A percentile compares a stretch with the other conserved stretches of the same genome.
Evolutionary conservation across 2,329 filamentous ascomycete species (phyloP).

Genomic region (Acrocalymma vagum): DNA sequence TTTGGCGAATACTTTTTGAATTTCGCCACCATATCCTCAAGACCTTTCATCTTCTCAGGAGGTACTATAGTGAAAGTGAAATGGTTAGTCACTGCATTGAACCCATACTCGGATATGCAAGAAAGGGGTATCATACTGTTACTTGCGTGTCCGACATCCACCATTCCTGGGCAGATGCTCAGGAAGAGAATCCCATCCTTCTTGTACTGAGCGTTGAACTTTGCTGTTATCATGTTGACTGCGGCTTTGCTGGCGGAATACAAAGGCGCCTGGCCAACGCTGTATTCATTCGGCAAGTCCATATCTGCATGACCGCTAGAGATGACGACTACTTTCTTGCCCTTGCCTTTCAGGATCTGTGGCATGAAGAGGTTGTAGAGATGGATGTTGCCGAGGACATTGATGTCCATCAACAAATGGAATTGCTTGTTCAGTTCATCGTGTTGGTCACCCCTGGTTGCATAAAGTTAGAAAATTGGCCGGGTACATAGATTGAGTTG

Average conservation of each 20-base stretch:
- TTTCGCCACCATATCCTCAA: slow-evolving; percentile 37
- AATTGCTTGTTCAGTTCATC: slow-evolving; percentile 41
- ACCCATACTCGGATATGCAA: background rate
- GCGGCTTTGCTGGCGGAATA: slow-evolving; percentile 64
- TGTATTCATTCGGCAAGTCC: slow-evolving; percentile 50
- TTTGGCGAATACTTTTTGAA: slow-evolving; percentile 20
- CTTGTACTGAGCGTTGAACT: slow-evolving; percentile 54
- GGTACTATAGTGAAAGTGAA: slow-evolving; percentile 13
- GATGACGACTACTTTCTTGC: slow-evolving; percentile 65
- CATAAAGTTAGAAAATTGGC: background rate
- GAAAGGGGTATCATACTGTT: slow-evolving; percentile 20
- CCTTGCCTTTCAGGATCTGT: slow-evolving; percentile 58
- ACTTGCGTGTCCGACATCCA: slow-evolving; percentile 51
- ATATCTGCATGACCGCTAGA: slow-evolving; percentile 58
- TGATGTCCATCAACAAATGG: slow-evolving; percentile 51
- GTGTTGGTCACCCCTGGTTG: slow-evolving; percentile 39
- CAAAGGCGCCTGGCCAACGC: slow-evolving; percentile 43
- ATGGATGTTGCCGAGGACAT: slow-evolving; percentile 62
- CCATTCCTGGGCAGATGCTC: slow-evolving; percentile 60
- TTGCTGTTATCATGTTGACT: slow-evolving; percentile 61
- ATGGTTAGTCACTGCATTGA: slow-evolving; percentile 2
- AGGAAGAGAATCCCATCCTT: slow-evolving; percentile 63
- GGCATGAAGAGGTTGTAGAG: slow-evolving; percentile 64
- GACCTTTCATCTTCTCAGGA: slow-evolving; percentile 28
- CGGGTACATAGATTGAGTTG: background rate